Base-by-base conservation (phyloP, 169 alveolate species). In the Eimeria necatrix region DNA sequence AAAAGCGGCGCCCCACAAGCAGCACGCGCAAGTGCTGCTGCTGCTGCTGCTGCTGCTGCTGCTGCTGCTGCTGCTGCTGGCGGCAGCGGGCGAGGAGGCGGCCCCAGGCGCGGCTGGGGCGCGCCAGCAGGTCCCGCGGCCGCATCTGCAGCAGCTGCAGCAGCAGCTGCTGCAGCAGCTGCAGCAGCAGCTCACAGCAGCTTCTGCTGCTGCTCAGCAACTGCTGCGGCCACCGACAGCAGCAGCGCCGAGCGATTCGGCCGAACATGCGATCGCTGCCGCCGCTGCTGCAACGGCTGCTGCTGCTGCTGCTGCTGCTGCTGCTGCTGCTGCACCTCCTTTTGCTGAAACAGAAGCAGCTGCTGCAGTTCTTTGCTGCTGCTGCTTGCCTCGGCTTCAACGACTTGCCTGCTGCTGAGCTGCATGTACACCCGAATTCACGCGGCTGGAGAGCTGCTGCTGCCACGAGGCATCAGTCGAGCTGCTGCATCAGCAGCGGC, bases 21-120 rank as follows among this genome's bases (percentile, higher is more conserved):
- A 89, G 88, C 48, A 89, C n/a, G 24, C 88, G 87, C 32, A 89
- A 74, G 24, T 26, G 89, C 86, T 22, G 26, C 64, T 76, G 86
- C 56, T 4, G 24, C 86, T 22, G 86, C 59, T 22, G 24, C 86
- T 76, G 86, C 86, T 46, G 84, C 51, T 8, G 59, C 59, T 2
- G 84, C 53, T 73, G 84, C 53, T 16, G 51, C 84, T 16, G 84
- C 84, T 41, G 84, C 53, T 32, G 86, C 86, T 22, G 61, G 14
- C 14, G 8, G 64, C 81, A 26, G 22, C 4, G 81, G 49, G 48
- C 6, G 22, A 70, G 49, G 48, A 70, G 49, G 12, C 5, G 81
- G n/a, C 32, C 8, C 24, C 10, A 20, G 71, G 32, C 20, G 71
- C 71, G 71, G 71, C 71, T 6, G 20, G 71, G 20, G n/a, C 61